phyloP scores from a whole-genome alignment of 345 rosid genomes.

The Physaria fendleri region DNA sequence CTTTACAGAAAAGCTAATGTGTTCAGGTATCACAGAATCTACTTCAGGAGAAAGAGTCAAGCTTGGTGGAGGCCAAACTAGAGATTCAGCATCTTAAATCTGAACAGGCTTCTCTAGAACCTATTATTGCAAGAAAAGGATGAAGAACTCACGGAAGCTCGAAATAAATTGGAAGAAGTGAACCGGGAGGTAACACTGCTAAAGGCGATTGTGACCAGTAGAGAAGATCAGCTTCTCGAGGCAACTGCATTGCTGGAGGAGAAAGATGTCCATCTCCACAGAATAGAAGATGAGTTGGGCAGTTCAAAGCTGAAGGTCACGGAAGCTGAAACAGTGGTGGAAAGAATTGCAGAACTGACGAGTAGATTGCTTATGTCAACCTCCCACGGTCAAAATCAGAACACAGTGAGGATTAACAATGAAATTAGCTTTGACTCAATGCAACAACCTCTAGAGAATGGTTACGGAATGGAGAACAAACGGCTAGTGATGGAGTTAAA shows the following conservation, averaged over 20 bases:
- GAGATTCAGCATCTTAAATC: slow-evolving; percentile 76
- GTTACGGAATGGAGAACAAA: slow-evolving; percentile 42
- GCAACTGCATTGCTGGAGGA: slow-evolving; percentile 53
- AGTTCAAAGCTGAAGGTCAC: slow-evolving; percentile 41
- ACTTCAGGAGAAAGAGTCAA: slow-evolving; percentile 56
- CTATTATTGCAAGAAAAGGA: slow-evolving; percentile 59
- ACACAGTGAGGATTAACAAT: slow-evolving; percentile 16
- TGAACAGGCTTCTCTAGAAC: slow-evolving; percentile 62
- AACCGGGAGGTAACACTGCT: slow-evolving; percentile 51
- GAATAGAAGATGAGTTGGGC: slow-evolving; percentile 49
- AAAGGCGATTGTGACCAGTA: slow-evolving; percentile 47
- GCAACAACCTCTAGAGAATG: slow-evolving; percentile 34
- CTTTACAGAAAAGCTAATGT: slow-evolving; percentile 43
- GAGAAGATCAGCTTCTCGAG: slow-evolving; percentile 54
- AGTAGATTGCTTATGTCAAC: slow-evolving; percentile 42
- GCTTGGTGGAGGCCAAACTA: slow-evolving; percentile 73
- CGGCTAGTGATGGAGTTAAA: slow-evolving; percentile 61
- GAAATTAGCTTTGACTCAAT: slow-evolving; percentile 17
- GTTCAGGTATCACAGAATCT: slow-evolving; percentile 43
- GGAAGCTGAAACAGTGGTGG: slow-evolving; percentile 68
- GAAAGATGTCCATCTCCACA: slow-evolving; percentile 55
- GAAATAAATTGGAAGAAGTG: slow-evolving; percentile 52
- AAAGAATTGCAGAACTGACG: slow-evolving; percentile 56
- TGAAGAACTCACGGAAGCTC: slow-evolving; percentile 45
- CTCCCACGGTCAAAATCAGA: slow-evolving; percentile 29